Evolutionary conservation across 805 yeast genomes (phyloP).

Genomic region (Isabelozyma pseudorhagii): DNA sequence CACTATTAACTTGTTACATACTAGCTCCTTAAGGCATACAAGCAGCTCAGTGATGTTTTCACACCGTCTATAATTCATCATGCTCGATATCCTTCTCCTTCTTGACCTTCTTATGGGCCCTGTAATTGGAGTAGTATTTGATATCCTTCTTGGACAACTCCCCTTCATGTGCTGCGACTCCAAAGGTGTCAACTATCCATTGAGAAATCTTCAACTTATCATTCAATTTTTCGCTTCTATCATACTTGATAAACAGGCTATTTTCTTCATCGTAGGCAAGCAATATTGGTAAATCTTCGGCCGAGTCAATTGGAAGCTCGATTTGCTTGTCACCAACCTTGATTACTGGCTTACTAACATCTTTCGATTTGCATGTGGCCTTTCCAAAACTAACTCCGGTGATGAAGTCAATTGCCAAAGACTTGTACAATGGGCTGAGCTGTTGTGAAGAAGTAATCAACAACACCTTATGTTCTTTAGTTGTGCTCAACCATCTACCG

Average conservation of each 20-base stretch:
- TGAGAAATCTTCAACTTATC: constrained; percentile 28
- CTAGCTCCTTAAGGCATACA: too few relatives aligned
- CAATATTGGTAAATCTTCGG: constrained; percentile 23
- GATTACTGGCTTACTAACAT: constrained; percentile 5
- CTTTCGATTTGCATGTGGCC: constrained; percentile 27
- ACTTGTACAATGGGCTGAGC: constrained; percentile 55
- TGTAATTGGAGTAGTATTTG: constrained; percentile 24
- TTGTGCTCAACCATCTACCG: constrained; percentile 23
- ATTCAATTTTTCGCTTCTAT: constrained; percentile 19
- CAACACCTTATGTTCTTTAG: constrained; percentile 40
- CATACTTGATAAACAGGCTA: constrained; percentile 17
- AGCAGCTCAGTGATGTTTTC: too few relatives aligned
- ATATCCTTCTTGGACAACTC: constrained; percentile 31
- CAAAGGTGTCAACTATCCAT: constrained; percentile 28
- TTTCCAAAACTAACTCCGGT: constrained; percentile 48
- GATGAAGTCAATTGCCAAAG: constrained; percentile 69
- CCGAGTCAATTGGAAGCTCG: constrained; percentile 14
- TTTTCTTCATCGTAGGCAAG: constrained; percentile 18
- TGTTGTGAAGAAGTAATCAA: constrained; percentile 50
- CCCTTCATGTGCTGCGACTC: constrained; percentile 33
- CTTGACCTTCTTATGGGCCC: constrained; percentile 21
- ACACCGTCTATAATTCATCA: constrained; percentile 20
- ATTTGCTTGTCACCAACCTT: constrained; percentile 12
- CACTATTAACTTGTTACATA: too few relatives aligned
- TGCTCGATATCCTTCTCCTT: constrained; percentile 12